phyloP scores from a whole-genome alignment of 345 rosid species.

The Erysimum cheiranthoides region DNA sequence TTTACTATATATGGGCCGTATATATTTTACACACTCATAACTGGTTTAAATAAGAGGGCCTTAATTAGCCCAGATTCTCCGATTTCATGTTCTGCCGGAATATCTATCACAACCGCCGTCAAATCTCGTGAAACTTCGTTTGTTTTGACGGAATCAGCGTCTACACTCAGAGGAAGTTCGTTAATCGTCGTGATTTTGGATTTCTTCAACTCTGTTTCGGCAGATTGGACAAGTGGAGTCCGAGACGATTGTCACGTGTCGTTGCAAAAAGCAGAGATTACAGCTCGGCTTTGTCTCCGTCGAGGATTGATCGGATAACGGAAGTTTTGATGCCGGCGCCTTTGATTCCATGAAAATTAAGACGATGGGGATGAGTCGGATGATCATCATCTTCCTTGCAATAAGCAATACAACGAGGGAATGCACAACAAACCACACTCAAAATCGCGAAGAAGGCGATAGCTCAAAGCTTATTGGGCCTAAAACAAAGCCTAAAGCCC shows the following conservation, averaged over 20 bases:
- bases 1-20: background rate
- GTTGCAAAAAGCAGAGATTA: constrained; percentile 72
- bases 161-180: background rate
- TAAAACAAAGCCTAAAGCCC: background rate
- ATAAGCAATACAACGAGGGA: background rate
- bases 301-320: constrained; percentile 56
- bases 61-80: background rate
- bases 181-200: background rate
- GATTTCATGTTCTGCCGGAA: constrained; percentile 7
- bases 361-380: background rate
- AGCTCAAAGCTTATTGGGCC: background rate
- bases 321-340: constrained; percentile 54
- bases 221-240: constrained; percentile 80
- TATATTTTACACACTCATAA: too few relatives aligned
- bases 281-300: constrained; percentile 74
- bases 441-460: background rate
- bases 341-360: background rate
- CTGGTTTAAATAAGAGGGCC: background rate
- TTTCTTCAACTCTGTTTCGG: constrained; percentile 45
- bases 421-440: background rate
- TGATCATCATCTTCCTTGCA: background rate
- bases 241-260: constrained; percentile 91
- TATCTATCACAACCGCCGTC: background rate
- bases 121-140: background rate
- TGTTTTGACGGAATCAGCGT: constrained; percentile 16